Base-by-base conservation (phyloP, 2,329 filamentous ascomycete genomes). In the Cladosporium sp. region DNA sequence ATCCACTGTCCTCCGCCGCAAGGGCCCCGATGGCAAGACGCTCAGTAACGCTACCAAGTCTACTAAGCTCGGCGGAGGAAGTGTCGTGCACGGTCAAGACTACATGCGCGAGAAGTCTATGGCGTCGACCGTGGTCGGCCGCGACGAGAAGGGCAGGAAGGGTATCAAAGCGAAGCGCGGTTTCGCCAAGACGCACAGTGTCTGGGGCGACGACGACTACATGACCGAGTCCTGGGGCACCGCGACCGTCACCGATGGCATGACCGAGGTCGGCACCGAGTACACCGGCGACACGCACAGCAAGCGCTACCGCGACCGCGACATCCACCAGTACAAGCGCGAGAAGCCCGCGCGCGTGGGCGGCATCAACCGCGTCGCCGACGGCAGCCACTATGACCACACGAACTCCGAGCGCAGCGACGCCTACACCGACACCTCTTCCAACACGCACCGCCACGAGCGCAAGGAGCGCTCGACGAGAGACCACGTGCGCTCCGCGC, bases 261-360 rank as follows among this genome's bases (percentile, higher is more conserved):
- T 66, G 64, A 66, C 62, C 5, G 65, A 66, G 37, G 51, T 65
- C 16, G 56, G 55, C 19, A 61, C 60, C 14, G 61, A 64, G 41
- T 57, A 58, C 49, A 57, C 60, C 19, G 54, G 46, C 11, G 55
- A 43, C 33, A 54, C 58, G 28, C 50, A 76, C 70, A 71, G 71
- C 57, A 77, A 77, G 58, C 72, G 77, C 54, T 77, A 79, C 66
- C 78, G 80, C 61, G 76, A 78, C 59, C 70, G 70, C 43, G 85
- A 93, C 55, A 81, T 97, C 52, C 82, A 86, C 54, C 82, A 82
- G 33, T 97, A 97, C 75, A 87, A 91, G 19, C 80, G 89, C 65
- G 92, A 97, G 73, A 88, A 85, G 68, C 76, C 89, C 2, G 92
- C 92, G 0, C 81, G 87, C 48, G 90, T 97, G 2, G 92, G 92